Evolutionary conservation across 768 basidiomycete species (phyloP), one percentile per base, ranked within the genome.

Genomic region (Lepiota subincarnata): DNA sequence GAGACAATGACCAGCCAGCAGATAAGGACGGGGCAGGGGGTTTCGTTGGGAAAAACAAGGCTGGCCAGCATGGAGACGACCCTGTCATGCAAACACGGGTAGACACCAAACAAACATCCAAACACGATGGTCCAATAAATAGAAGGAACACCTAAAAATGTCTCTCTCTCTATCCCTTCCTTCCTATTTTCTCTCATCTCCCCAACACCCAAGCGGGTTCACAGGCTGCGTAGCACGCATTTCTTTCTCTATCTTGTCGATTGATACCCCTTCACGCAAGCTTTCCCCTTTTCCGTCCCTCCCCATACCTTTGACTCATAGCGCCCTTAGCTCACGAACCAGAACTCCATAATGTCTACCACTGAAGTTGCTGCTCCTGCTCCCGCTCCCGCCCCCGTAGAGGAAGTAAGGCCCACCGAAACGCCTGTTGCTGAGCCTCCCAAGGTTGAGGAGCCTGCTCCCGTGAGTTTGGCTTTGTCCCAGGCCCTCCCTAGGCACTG

Each of bases 301-400:
- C 49, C 50, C 37, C 51, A 36, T 39, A 52, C 55, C 48, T 61
- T 51, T 35, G 57, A 57, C 44, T 50, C 50, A 55, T 47, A 57
- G 48, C 51, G 45, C 60, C 60, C n/a, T 60, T 52, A 83, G 81
- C 81, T 79, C 79, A 77, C 74, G 76, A 75, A 72, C 68, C 72
- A 68, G 72, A 73, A 72, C 75, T 71, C 73, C 73, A 82, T 90
- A 89, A 92, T 93, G 89, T 91, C 90, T 78, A 80, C 86, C 71
- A 68, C 84, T 64, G 87, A 85, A 71, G 70, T 73, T 66, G 64
- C 75, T 66, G 67, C 68, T 64, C 64, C 69, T 22, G 39, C 46
- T 57, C 63, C 69, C 62, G 73, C 73, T 65, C 75, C 66, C 62
- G 71, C 74, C 65, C 68, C 75, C 68, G 69, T 73, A 53, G 83